Percentiles rank a stretch among this genome's conserved stretches.
Evolutionary conservation across 768 basidiomycete genomes (phyloP).

Genomic region (Panus rudis): DNA sequence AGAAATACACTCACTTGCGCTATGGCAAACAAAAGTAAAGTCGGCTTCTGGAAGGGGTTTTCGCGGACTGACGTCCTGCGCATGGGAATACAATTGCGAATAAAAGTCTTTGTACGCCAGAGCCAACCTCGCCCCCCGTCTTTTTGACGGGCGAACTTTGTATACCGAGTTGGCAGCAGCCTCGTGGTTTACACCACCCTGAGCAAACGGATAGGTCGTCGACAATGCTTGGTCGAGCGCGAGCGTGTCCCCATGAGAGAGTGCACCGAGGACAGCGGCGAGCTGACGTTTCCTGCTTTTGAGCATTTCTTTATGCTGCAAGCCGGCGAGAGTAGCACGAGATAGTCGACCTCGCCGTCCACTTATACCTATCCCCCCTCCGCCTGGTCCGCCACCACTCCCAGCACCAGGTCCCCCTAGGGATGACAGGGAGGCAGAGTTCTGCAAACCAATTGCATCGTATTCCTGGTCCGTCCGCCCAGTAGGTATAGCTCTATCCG

Average conservation of each 20-base stretch:
- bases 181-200: slow-evolving; percentile 26
- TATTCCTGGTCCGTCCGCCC: slow-evolving; percentile 21
- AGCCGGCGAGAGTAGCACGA: slow-evolving; percentile 56
- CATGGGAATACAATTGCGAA: no score
- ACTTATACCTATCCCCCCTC: no score
- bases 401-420: not conserved
- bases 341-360: slow-evolving; percentile 44
- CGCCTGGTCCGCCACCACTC: no score
- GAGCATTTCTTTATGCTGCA: slow-evolving; percentile 72
- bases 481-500: slow-evolving; percentile 21
- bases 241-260: slow-evolving; percentile 61
- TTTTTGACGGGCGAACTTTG: slow-evolving; percentile 48
- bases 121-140: slow-evolving; percentile 44
- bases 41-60: slow-evolving; percentile 38
- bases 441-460: slow-evolving; percentile 8
- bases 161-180: no score
- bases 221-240: slow-evolving; percentile 76
- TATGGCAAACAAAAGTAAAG: slow-evolving; percentile 58
- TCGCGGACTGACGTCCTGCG: slow-evolving; percentile 25
- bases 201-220: slow-evolving; percentile 30
- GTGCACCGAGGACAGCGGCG: slow-evolving; percentile 58
- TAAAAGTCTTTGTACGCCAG: slow-evolving; percentile 32
- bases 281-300: slow-evolving; percentile 65
- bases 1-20: slow-evolving; percentile 59
- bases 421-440: not conserved